Conservation (phyloP, 1,284 basidiomycete genomes). For the Marasmius fiardii region DNA sequence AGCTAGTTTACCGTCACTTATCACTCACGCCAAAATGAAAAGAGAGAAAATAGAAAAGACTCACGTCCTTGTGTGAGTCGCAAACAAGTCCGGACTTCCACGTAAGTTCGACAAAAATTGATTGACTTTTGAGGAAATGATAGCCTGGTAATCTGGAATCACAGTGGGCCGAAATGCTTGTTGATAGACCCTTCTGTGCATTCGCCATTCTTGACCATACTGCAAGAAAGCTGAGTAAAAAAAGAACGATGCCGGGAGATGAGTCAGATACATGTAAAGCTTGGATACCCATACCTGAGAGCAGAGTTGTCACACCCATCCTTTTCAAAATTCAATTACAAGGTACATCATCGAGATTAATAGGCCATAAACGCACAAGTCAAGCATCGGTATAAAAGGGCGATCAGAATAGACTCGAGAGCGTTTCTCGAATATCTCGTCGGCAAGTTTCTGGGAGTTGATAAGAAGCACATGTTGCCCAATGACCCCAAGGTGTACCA, state of each 20-base stretch:
- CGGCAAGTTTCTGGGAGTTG: not conserved
- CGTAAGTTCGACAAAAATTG: not conserved
- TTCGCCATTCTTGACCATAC: conserved; percentile 39
- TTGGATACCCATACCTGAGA: too few relatives aligned
- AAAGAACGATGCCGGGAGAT: conserved; percentile 42
- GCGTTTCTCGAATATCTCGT: not conserved
- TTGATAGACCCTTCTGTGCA: conserved; percentile 32
- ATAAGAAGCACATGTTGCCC: not conserved
- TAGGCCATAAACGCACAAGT: too few relatives aligned
- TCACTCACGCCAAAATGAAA: not conserved
- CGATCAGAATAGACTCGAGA: not conserved
- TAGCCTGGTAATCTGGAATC: conserved; percentile 21
- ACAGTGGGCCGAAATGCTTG: conserved; percentile 27
- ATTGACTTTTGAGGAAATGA: conserved; percentile 26
- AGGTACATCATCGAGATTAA: too few relatives aligned
- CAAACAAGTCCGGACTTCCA: conserved; percentile 10
- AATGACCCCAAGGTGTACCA: not conserved
- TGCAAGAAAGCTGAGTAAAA: conserved; percentile 25
- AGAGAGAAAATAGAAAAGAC: not conserved
- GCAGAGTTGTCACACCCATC: too few relatives aligned
- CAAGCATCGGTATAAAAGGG: not conserved
- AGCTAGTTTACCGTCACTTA: too few relatives aligned
- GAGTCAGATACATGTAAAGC: too few relatives aligned
- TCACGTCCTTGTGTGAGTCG: conserved; percentile 22
- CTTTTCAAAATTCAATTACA: too few relatives aligned